Base-by-base conservation (phyloP, 192 early-diverging fungal species). In the Entomortierella chlamydospora region DNA sequence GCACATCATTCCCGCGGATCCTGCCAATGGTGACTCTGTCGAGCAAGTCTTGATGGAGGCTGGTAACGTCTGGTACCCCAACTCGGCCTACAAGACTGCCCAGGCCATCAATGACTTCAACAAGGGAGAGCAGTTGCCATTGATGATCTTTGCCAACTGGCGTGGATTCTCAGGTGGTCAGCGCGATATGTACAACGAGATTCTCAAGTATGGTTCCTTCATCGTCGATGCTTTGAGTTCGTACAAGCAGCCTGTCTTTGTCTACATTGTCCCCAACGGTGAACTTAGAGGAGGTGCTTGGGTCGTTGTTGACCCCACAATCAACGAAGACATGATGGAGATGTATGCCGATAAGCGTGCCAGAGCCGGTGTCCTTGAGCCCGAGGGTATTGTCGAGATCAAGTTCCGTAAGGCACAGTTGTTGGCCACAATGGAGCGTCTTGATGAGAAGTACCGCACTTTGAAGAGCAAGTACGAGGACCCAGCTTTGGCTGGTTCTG, bases 61-160 rank as follows among this genome's bases (percentile, higher is more conserved):
- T 43, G 96, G 96, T 57, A 93, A 94, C 70, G 98, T 99, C 47
- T 99, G 98, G 98, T 96, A 95, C 81, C 98, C 98, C 45, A 97
- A 98, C 90, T 97, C 95, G 49, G 94, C 98, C n/a, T 99, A 90
- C 89, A 99, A 99, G 89, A 99, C 98, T 25, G 96, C 98, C 17
- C 98, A 99, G 86, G 97, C 98, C 0, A 99, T 99, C 83, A 93
- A 94, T 73, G 98, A 99, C 85, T 98, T 99, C 53, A 98, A 98
- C 89, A 94, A 97, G 72, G 97, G 97, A 81, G 98, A 99, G 84
- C 95, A 97, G 72, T 86, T 99, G 66, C 98, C 98, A 23, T 86
- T 99, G 77, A 96, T 99, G 71, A 94, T 99, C 83, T 98, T 99
- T 91, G 98, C 98, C 82, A 99, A 99, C 94, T 99, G 98, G 98